Percentiles rank a stretch among this genome's conserved stretches.
phyloP scores from a whole-genome alignment of 2,329 filamentous ascomycete genomes.

The Zasmidium angulare region DNA sequence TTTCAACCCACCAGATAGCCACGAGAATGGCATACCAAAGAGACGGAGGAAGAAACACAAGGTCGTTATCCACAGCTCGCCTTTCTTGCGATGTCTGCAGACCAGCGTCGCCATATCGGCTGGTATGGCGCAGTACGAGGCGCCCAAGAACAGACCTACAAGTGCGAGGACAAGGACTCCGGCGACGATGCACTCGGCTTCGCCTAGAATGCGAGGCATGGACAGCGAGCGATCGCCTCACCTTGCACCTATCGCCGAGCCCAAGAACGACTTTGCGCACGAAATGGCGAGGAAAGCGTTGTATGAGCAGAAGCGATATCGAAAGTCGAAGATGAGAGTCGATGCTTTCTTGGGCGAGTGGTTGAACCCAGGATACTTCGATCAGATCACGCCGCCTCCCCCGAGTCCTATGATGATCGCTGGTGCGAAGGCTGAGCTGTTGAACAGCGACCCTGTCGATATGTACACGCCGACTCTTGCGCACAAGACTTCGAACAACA shows the following conservation, averaged over 20 bases:
- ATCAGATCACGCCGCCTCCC: conserved; percentile 85
- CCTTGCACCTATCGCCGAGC: conserved; percentile 37
- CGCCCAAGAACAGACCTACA: conserved; percentile 32
- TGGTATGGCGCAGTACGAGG: conserved; percentile 70
- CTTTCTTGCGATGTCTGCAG: conserved; percentile 88
- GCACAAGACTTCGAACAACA: conserved; percentile 35
- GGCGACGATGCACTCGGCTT: conserved; percentile 33
- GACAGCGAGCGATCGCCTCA: conserved; percentile 27
- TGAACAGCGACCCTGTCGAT: conserved; percentile 68
- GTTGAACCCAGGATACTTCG: conserved; percentile 91
- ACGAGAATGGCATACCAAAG: conserved; percentile 14
- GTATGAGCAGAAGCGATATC: conserved; percentile 35
- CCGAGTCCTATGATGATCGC: conserved; percentile 84
- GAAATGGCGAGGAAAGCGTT: conserved; percentile 35
- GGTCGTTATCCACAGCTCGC: conserved; percentile 88
- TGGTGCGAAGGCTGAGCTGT: conserved; percentile 80
- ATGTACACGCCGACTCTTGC: conserved; percentile 40
- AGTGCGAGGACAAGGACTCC: conserved; percentile 28
- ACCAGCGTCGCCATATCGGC: conserved; percentile 86
- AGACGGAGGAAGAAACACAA: conserved; percentile 59
- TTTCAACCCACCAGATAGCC: conserved; percentile 18
- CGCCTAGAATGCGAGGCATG: conserved; percentile 31
- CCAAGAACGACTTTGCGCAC: conserved; percentile 39
- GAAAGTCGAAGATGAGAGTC: conserved; percentile 68
- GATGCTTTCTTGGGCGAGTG: conserved; percentile 96